phyloP scores from a whole-genome alignment of 495 filamentous ascomycete species.

The Lasiosphaeria hispida region DNA sequence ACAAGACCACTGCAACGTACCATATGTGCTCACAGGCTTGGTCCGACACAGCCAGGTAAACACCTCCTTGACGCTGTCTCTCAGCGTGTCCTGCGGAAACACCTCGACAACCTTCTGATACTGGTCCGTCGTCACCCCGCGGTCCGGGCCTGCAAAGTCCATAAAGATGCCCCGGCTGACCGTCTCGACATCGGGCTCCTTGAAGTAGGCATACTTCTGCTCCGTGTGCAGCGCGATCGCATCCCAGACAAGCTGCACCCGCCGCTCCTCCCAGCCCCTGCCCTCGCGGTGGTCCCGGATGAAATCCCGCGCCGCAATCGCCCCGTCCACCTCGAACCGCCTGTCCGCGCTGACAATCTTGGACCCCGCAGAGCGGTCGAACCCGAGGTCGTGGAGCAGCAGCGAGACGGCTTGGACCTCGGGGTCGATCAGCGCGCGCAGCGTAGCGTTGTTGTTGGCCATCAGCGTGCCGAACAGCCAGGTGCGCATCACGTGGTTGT shows the following conservation, averaged over 20 bases:
- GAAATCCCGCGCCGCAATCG: slow-evolving; percentile 47
- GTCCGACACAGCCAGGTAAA: slow-evolving; percentile 15
- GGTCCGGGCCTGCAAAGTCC: slow-evolving; percentile 19
- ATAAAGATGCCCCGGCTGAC: slow-evolving; percentile 9
- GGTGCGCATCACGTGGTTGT: slow-evolving; percentile 51
- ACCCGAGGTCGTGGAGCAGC: slow-evolving; percentile 57
- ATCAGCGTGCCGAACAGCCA: slow-evolving; percentile 45
- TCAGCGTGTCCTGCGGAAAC: slow-evolving; percentile 18
- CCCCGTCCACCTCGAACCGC: slow-evolving; percentile 58
- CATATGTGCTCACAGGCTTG: slow-evolving; percentile 24
- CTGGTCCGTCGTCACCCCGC: slow-evolving; percentile 8
- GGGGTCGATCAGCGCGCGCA: slow-evolving; percentile 34
- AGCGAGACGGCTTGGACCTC: slow-evolving; percentile 50
- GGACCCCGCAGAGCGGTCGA: slow-evolving; percentile 33
- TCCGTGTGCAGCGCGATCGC: slow-evolving; percentile 25
- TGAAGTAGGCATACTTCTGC: slow-evolving; percentile 13
- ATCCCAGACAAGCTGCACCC: slow-evolving; percentile 26
- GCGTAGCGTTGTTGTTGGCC: slow-evolving; percentile 33
- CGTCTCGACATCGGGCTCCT: slow-evolving; percentile 23
- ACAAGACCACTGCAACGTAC: slow-evolving; percentile 10
- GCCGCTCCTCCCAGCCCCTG: slow-evolving; percentile 33
- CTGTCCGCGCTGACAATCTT: slow-evolving; percentile 41
- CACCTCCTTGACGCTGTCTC: slow-evolving; percentile 8
- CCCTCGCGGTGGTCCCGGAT: slow-evolving; percentile 26
- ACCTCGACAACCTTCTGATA: slow-evolving; percentile 14